Percentiles rank a stretch among this genome's conserved stretches.
These are phyloP conservation scores for Trichosanthes truncata DNA, from an alignment of 306 rosid genomes.

Conservation along the genomic window DNA sequence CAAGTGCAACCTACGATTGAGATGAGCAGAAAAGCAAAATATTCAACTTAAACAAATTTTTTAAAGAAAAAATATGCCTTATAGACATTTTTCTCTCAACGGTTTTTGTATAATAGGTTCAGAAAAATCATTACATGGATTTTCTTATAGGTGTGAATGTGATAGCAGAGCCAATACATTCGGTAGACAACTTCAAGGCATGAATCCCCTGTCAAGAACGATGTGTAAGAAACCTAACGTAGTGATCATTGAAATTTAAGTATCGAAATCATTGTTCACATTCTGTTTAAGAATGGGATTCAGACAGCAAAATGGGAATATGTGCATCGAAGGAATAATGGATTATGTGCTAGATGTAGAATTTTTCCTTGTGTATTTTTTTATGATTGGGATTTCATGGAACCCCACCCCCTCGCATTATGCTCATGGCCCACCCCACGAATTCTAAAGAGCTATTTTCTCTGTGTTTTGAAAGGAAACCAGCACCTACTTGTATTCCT, in stretches of 20 bases:
- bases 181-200: slow-evolving; percentile 86
- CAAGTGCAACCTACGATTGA: slow-evolving; percentile 63
- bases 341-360: not conserved
- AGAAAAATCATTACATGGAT: slow-evolving; percentile 37
- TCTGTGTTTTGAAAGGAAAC: not conserved
- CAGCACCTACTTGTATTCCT: slow-evolving; percentile 42
- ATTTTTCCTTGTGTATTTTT: not conserved
- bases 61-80: not conserved
- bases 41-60: not conserved
- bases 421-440: not conserved
- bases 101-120: not conserved
- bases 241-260: not conserved
- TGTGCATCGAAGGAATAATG: not conserved
- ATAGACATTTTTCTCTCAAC: not conserved
- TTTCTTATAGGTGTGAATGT: slow-evolving; percentile 86
- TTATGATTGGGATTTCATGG: no score
- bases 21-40: not conserved
- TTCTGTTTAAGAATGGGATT: not conserved
- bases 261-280: not conserved
- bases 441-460: not conserved
- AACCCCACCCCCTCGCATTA: not conserved
- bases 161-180: slow-evolving; percentile 90
- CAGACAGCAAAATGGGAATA: not conserved
- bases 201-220: slow-evolving; percentile 59
- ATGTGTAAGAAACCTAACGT: slow-evolving; percentile 1